Evolutionary conservation across 2,329 filamentous ascomycete genomes (phyloP).

Genomic region (Colletotrichum caudatum): DNA sequence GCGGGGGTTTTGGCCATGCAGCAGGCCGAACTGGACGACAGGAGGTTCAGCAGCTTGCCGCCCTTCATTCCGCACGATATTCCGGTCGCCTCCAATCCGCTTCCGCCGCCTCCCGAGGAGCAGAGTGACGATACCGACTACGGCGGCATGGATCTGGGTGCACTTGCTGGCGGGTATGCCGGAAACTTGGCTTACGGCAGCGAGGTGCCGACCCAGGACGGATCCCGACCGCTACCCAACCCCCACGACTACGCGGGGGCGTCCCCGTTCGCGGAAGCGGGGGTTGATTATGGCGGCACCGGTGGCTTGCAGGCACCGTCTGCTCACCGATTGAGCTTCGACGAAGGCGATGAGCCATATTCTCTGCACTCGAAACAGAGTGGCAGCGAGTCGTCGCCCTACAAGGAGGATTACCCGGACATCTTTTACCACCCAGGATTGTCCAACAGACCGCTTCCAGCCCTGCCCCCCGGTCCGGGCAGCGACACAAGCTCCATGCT

Average conservation of each 20-base stretch:
- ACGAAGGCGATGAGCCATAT: slow-evolving; percentile 87
- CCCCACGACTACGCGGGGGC: slow-evolving; percentile 53
- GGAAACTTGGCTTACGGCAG: slow-evolving; percentile 64
- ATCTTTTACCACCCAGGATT: slow-evolving; percentile 94
- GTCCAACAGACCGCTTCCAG: slow-evolving; percentile 72
- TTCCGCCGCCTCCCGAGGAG: slow-evolving; percentile 64
- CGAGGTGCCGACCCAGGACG: slow-evolving; percentile 57
- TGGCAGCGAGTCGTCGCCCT: slow-evolving; percentile 75
- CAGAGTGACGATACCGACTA: slow-evolving; percentile 79
- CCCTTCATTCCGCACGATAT: slow-evolving; percentile 62
- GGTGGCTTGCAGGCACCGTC: slow-evolving; percentile 85
- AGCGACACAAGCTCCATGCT: slow-evolving; percentile 71
- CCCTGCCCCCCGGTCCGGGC: slow-evolving; percentile 69
- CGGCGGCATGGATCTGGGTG: slow-evolving; percentile 76
- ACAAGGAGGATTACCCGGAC: slow-evolving; percentile 82
- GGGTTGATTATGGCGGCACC: slow-evolving; percentile 90
- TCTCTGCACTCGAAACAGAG: slow-evolving; percentile 68
- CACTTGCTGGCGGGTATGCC: slow-evolving; percentile 78
- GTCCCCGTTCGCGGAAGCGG: slow-evolving; percentile 68
- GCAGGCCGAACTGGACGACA: slow-evolving; percentile 83
- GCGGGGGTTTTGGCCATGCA: slow-evolving; percentile 87
- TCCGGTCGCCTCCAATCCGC: slow-evolving; percentile 49
- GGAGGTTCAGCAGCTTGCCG: slow-evolving; percentile 65
- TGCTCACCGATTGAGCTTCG: slow-evolving; percentile 83
- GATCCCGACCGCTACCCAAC: slow-evolving; percentile 62